A percentile compares a stretch with the other conserved stretches of the same genome.
phyloP scores from a whole-genome alignment of 164 flowering plant genomes.

The Aristolochia contorta region DNA sequence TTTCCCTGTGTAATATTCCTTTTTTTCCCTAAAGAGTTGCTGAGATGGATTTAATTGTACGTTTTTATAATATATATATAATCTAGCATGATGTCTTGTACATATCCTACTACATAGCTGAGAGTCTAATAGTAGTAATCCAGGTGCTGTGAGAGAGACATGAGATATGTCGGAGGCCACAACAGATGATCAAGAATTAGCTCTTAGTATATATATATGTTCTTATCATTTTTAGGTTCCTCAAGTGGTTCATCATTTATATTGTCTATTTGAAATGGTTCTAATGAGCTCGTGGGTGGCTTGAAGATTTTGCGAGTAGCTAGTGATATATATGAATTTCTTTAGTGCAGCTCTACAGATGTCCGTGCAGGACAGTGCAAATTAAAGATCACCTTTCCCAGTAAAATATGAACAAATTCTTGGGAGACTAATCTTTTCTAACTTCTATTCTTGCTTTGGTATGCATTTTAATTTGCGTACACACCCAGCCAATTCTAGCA shows the following conservation, averaged over 20 bases:
- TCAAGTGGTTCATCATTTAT: background rate
- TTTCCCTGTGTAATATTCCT: too few relatives aligned
- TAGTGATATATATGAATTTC: background rate
- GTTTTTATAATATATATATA: too few relatives aligned
- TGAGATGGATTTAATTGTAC: too few relatives aligned
- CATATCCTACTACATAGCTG: too few relatives aligned
- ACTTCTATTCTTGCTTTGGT: constrained; percentile 79
- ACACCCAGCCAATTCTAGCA: too few relatives aligned
- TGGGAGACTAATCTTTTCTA: constrained; percentile 71
- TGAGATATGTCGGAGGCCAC: constrained; percentile 82
- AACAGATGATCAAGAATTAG: constrained; percentile 84
- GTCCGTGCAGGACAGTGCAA: constrained; percentile 60
- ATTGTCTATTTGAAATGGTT: background rate
- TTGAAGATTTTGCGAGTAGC: background rate
- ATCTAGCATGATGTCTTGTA: too few relatives aligned
- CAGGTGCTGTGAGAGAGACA: constrained; percentile 32
- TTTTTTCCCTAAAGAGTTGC: too few relatives aligned
- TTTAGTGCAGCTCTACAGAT: constrained; percentile 64
- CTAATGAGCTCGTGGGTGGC: background rate
- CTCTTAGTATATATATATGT: constrained; percentile 57
- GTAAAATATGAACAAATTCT: constrained; percentile 56
- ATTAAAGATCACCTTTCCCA: constrained; percentile 43
- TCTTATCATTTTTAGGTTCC: too few relatives aligned
- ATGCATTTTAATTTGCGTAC: constrained; percentile 13
- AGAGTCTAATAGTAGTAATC: too few relatives aligned